Base-by-base conservation (phyloP, 1,139 yeast genomes). In the Saccharomyces hybrid region DNA sequence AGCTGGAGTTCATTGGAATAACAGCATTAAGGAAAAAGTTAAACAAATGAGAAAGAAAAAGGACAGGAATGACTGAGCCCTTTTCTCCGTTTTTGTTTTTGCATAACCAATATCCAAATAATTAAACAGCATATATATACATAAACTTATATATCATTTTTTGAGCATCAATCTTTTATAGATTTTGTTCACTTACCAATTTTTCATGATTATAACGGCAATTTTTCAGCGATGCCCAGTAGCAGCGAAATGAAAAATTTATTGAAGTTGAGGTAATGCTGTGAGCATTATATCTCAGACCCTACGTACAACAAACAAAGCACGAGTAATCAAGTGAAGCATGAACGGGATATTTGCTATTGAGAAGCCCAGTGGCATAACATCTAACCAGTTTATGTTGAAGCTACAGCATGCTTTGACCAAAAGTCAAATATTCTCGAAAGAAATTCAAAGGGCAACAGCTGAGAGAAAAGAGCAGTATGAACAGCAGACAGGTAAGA, bases 271-370 rank as follows among this genome's bases (percentile, higher is more conserved):
- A 38, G 25, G 6, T 14, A 38, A 8, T 38, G 2, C 9, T 38
- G 5, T 16, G 25, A 3, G 3, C 23, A 38, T 8, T 16, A 38
- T 16, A 8, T 3, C 3, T 14, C 14, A 16, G 11, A 16, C 42
- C 19, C 16, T 16, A 38, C 23, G n/a, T n/a, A 19, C 23, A 19
- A 5, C 14, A 38, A 27, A 41, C 16, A 27, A 11, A 31, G 47
- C 3, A 5, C 13, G 13, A 49, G n/a, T 19, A 19, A 19, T 13
- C 16, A 46, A 19, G 16, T 5, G 14, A 44, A 28, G 13, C 9
- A 85, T 87, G 93, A 86, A 86, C 63, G 99, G 99, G 51, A 80
- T 91, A 2, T 88, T 93, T 75, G 98, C 98, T n/a, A 81, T 93
- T 48, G 85, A 86, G 63, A 93, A 93, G 68, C 98, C 98, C 0